Base-by-base conservation (phyloP, 108 stramenopile species). In the Nitzschia palea region DNA sequence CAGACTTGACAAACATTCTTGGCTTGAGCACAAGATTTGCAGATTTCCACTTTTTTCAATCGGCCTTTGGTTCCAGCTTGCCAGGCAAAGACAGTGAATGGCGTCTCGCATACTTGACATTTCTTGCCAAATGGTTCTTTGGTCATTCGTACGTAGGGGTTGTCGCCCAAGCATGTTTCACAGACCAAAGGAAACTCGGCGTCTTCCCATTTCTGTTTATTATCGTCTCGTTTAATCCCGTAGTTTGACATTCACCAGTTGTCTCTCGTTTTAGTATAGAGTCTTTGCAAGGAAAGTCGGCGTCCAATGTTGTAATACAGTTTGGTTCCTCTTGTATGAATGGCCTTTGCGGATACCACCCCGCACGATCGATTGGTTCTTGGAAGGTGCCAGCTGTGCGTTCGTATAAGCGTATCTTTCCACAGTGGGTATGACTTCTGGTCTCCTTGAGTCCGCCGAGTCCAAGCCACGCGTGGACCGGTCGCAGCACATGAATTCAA, bases 1-100 rank as follows among this genome's bases (percentile, higher is more conserved):
- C 99, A 99, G 8, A 95, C 92, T 76, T 99, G 99, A 79, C 99
- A 99, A 0, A 97, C 93, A 75, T 99, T 99, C 76, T 99, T 99
- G 48, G 93, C 87, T 58, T 95, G 89, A 2, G 98, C 92, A 76
- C 97, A 97, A 17, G 78, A 84, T n/a, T 87, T 81, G 69, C 99
- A 99, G n/a, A 99, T 91, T 70, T 97, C 92, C 10, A 98, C 98
- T 63, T 87, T 80, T 75, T 97, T 98, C 67, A 97, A 79, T 20
- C 97, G 94, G 0, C 95, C 98, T 28, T 93, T 83, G 3, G 91
- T 90, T 10, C 98, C 99, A 36, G 98, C 97, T 74, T 96, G 94
- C 97, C 97, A 99, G 18, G 97, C 88, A 79, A 98, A 99, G 25
- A 91, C 93, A 1, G 96, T 96, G 68, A 95, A 98, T 12, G 98